phyloP scores from a whole-genome alignment of 805 yeast species.

The Yarrowia sp. region DNA sequence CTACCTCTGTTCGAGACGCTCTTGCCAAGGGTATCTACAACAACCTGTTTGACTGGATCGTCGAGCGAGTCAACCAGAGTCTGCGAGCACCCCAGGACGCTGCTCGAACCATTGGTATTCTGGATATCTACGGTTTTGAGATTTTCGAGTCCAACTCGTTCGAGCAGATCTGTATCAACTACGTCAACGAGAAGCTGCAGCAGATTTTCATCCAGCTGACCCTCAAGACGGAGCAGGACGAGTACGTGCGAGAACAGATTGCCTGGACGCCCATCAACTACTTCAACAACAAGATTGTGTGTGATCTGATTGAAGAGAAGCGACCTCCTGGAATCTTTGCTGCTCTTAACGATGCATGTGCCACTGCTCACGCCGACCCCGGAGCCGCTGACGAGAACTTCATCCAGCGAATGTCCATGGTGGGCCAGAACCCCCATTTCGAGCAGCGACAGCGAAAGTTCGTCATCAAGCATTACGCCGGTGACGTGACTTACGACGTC shows the following conservation, averaged over 20 bases:
- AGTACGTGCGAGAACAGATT: slow-evolving; percentile 92
- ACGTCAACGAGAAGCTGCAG: slow-evolving; percentile 93
- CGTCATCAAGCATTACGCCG: slow-evolving; percentile 94
- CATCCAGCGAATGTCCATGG: slow-evolving; percentile 87
- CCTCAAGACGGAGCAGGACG: slow-evolving; percentile 96
- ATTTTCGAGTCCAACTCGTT: slow-evolving; percentile 94
- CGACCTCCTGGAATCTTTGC: slow-evolving; percentile 98
- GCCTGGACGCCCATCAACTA: slow-evolving; percentile 97
- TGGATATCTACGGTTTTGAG: slow-evolving; percentile 96
- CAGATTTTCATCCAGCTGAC: slow-evolving; percentile 96
- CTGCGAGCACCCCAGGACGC: slow-evolving; percentile 60
- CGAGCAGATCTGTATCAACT: slow-evolving; percentile 94
- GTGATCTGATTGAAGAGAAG: slow-evolving; percentile 91
- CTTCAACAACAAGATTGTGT: slow-evolving; percentile 94
- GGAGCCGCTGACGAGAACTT: slow-evolving; percentile 96
- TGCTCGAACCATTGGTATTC: slow-evolving; percentile 81
- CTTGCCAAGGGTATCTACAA: slow-evolving; percentile 92
- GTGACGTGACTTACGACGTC: slow-evolving; percentile 94
- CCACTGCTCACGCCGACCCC: slow-evolving; percentile 98
- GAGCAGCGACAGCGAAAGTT: slow-evolving; percentile 88
- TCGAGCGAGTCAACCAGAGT: slow-evolving; percentile 83
- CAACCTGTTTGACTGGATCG: slow-evolving; percentile 96
- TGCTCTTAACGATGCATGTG: slow-evolving; percentile 94
- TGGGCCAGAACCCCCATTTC: slow-evolving; percentile 82
- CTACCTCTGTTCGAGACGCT: slow-evolving; percentile 90